Evolutionary conservation across 2,329 filamentous ascomycete genomes (phyloP), one percentile per base, ranked within the genome.

Genomic region (Xylariales sp.): DNA sequence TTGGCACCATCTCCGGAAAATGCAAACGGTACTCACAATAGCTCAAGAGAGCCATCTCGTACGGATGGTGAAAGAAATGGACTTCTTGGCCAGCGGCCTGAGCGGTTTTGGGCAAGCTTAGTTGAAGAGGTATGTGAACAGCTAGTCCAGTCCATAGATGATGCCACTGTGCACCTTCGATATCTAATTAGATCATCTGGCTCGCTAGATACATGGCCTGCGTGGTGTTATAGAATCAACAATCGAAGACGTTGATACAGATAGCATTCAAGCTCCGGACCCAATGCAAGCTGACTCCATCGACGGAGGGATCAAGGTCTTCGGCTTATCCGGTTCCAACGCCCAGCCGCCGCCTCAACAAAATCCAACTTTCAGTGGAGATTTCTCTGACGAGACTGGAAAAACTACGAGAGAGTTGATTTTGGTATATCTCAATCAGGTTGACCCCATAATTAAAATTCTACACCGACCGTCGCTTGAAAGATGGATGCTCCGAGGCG

Each of bases 401-500:
- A n/a, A n/a, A n/a, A 10, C 24, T 17, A 10, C 10, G 11, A 14
- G 24, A 23, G 14, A 8, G 23, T 11, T 36, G 43, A 11, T 38
- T 52, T 12, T 53, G 50, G 24, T 52, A 4, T 54, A 48, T 31
- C 41, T 53, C 4, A 17, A 25, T 4, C 44, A 53, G 25, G 50
- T 53, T 7, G 50, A 54, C 15, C 52, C 49, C 4, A 43, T 54
- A 33, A 40, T 52, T 35, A 52, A 52, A 30, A 37, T 54, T 5
- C 41, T 54, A 4, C 50, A 53, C 31, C 43, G 43, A 3, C 49
- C 49, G 1, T 49, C 49, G 0, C 12, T 53, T 4, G 29, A 27
- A 4, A 46, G 36, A 11, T 51, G 40, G 35, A 47, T 59, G 40
- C 6, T 55, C 17, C 33, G 46, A 1, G 47, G 43, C 1, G n/a